Evolutionary conservation across 352 stramenopile species (phyloP), one percentile per base, ranked within the genome.

Genomic region (Phytophthora tentaculata): DNA sequence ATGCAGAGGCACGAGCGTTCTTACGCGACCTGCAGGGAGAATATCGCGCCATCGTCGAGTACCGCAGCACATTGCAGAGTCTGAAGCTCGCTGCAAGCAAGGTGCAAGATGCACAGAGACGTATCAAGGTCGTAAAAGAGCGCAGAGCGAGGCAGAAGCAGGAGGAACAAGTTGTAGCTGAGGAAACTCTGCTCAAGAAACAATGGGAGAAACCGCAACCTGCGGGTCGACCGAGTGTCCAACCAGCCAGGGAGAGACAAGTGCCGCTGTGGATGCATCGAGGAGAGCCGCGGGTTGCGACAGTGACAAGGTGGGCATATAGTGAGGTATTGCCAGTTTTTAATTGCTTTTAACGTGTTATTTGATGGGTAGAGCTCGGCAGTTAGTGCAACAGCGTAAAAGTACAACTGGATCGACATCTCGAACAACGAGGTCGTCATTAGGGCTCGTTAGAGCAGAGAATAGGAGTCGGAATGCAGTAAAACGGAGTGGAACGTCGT

Each of bases 1-100:
- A 53, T 2, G 43, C 59, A 17, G 61, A 77, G 2, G 74, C 78
- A 45, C 64, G 69, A n/a, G 65, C 87, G 70, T 74, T 82, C 51
- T 45, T 91, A 0, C 62, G 73, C 12, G 81, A 89, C 14, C 64
- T 90, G 1, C 71, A 90, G 67, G 37, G 53, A 23, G 83, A 91
- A 49, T 89, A 87, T 48, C 58, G 61, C 22, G 49, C 71, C 13
- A 71, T 90, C 4, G 47, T 80, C 17, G 74, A 87, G 51, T 89
- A 90, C 61, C 61, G 73, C 35, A 71, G 73, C 52, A 73, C 69
- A 41, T 65, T 91, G 45, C 56, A 88, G 22, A 64, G 80, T 1
- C 51, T 91, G 16, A 41, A 55, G 17, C 39, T 62, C 9, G 64
- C 57, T 14, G 64, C 69, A 19, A 68, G 23, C 47, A 67, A 76